phyloP scores from a whole-genome alignment of 1,284 basidiomycete species.

The Somion occarium region DNA sequence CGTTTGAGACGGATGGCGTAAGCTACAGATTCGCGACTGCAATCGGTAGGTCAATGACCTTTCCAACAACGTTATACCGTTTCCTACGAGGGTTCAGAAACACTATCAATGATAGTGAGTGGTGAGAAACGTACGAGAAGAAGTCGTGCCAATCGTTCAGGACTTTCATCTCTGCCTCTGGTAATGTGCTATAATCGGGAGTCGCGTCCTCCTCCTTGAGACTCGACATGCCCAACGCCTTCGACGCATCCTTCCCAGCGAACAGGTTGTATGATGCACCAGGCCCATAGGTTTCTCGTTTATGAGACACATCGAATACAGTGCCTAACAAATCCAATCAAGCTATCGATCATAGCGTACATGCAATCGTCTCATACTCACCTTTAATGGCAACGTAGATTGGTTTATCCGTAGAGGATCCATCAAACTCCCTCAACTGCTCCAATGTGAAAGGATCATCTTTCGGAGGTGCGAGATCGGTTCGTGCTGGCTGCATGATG shows the following conservation, averaged over 20 bases:
- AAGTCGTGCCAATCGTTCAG: constrained; percentile 90
- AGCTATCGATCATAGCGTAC: not conserved
- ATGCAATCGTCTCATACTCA: constrained; percentile 22
- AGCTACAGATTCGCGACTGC: constrained; percentile 26
- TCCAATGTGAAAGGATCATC: constrained; percentile 71
- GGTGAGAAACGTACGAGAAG: constrained; percentile 48
- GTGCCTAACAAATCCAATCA: constrained; percentile 43
- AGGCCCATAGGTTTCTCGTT: constrained; percentile 77
- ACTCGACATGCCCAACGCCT: constrained; percentile 81
- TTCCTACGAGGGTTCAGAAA: constrained; percentile 40
- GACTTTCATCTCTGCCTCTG: constrained; percentile 75
- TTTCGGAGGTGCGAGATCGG: constrained; percentile 70
- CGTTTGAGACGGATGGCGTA: no score
- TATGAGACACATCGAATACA: constrained; percentile 81
- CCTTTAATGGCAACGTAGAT: constrained; percentile 91
- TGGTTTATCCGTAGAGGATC: constrained; percentile 55
- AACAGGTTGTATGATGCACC: constrained; percentile 71
- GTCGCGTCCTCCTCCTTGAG: constrained; percentile 87
- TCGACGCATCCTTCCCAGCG: constrained; percentile 89
- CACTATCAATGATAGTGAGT: constrained; percentile 1
- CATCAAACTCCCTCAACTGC: constrained; percentile 68
- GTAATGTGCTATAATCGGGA: constrained; percentile 79
- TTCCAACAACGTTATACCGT: constrained; percentile 82
- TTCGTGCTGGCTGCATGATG: constrained; percentile 63
- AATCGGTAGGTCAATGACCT: constrained; percentile 44